Conservation (phyloP, 2,329 filamentous ascomycete species). For the Botrytis porri region DNA sequence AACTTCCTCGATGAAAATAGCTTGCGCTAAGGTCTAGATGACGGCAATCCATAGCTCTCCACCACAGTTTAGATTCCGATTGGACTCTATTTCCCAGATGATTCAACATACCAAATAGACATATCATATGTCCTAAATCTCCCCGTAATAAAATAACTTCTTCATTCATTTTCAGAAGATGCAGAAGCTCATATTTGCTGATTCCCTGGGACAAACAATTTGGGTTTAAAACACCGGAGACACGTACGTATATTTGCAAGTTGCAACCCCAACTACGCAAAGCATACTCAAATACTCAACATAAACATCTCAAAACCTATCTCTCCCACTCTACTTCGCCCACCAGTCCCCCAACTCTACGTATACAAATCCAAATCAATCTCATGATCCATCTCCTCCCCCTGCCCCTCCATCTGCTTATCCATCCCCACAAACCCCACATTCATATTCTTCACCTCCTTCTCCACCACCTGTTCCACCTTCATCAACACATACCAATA, state of each 20-base stretch:
- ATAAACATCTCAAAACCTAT: neutral
- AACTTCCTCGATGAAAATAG: no score
- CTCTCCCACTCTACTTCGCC: neutral
- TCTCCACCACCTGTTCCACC: neutral
- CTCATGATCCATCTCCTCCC: constrained; percentile 6
- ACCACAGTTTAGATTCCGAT: neutral
- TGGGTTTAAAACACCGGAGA: neutral
- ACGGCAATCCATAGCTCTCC: neutral
- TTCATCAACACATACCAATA: constrained; percentile 17
- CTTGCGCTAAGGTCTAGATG: neutral
- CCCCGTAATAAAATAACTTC: neutral
- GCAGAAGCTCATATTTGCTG: neutral
- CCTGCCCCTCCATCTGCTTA: no score
- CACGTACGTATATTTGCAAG: neutral
- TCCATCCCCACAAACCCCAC: neutral
- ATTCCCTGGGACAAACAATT: neutral
- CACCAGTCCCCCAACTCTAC: neutral
- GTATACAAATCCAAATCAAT: constrained; percentile 13
- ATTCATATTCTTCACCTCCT: neutral
- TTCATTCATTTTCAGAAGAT: neutral
- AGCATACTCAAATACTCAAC: neutral
- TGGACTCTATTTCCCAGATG: neutral
- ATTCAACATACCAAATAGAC: neutral
- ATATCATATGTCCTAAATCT: neutral
- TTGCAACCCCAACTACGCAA: neutral